A percentile compares a stretch with the other conserved stretches of the same genome.
These are phyloP conservation scores for Phytopythium helicoides DNA, from an alignment of 352 stramenopile genomes.

Conservation along the genomic window DNA sequence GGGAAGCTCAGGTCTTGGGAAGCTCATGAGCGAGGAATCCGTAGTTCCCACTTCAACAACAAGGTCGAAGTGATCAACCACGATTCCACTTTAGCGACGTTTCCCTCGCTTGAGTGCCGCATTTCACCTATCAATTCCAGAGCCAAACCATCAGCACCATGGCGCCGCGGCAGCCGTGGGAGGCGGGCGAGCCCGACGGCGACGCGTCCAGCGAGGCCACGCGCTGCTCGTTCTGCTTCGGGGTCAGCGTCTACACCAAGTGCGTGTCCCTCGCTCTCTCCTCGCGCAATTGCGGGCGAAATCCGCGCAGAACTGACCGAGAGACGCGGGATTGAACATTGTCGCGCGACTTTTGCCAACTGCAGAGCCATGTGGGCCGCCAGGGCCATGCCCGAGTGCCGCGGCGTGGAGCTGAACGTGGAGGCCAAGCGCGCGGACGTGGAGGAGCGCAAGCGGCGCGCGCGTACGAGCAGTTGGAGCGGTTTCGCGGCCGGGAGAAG, in stretches of 20 bases:
- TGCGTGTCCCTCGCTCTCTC: conserved; percentile 13
- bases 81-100: too few relatives aligned
- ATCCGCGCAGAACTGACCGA: neutral
- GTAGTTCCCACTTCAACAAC: too few relatives aligned
- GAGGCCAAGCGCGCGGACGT: conserved; percentile 35
- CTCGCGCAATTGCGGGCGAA: neutral
- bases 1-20: too few relatives aligned
- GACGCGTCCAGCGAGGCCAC: neutral
- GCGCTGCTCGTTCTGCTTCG: conserved; percentile 54
- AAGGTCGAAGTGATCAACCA: too few relatives aligned
- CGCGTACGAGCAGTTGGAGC: conserved; percentile 23
- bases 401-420: conserved; percentile 48
- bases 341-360: too few relatives aligned
- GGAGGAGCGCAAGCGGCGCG: conserved; percentile 40
- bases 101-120: too few relatives aligned
- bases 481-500: neutral
- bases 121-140: too few relatives aligned
- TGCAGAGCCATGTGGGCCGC: conserved; percentile 52
- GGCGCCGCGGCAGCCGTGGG: too few relatives aligned
- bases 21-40: too few relatives aligned
- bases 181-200: neutral
- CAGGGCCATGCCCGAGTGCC: conserved; percentile 47
- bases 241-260: conserved; percentile 69
- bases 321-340: neutral
- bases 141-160: too few relatives aligned